Evolutionary conservation across 345 rosid species (phyloP).

Genomic region (Aquilaria sinensis): DNA sequence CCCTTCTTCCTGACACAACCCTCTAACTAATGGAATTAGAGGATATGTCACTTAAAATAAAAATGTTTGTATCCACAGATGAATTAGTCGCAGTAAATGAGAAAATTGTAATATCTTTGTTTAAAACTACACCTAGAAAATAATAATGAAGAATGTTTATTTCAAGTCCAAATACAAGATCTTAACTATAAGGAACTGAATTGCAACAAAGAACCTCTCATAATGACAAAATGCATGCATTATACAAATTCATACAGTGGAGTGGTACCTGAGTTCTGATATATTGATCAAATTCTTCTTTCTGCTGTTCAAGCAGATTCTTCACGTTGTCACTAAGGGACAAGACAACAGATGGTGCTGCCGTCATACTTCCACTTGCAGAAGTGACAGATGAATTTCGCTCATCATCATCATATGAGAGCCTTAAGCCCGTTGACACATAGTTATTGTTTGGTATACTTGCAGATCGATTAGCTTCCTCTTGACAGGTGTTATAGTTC

Average conservation of each 20-base stretch:
- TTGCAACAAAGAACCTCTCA: too few relatives aligned
- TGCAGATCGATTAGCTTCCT: constrained; percentile 40
- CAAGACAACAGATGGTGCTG: constrained; percentile 36
- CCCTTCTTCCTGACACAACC: too few relatives aligned
- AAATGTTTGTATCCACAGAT: too few relatives aligned
- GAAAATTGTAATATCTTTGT: too few relatives aligned
- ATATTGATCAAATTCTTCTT: constrained; percentile 62
- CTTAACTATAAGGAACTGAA: too few relatives aligned
- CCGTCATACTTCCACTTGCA: constrained; percentile 54
- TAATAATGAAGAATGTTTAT: too few relatives aligned
- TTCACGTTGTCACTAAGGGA: constrained; percentile 47
- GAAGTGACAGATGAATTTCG: constrained; percentile 62
- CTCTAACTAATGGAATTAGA: too few relatives aligned
- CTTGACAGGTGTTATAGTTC: constrained; percentile 38
- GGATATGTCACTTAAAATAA: too few relatives aligned
- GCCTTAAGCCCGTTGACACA: constrained; percentile 69
- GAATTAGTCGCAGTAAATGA: too few relatives aligned
- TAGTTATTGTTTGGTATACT: constrained; percentile 42
- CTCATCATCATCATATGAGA: constrained; percentile 66
- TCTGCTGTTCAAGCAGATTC: constrained; percentile 50
- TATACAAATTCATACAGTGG: neutral
- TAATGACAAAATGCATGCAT: neutral
- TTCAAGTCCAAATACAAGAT: too few relatives aligned
- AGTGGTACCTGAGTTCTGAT: constrained; percentile 60
- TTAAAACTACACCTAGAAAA: too few relatives aligned